These are phyloP conservation scores for Blastomyces gilchristii DNA, from an alignment of 2,329 filamentous ascomycete species.

Conservation along the genomic window DNA sequence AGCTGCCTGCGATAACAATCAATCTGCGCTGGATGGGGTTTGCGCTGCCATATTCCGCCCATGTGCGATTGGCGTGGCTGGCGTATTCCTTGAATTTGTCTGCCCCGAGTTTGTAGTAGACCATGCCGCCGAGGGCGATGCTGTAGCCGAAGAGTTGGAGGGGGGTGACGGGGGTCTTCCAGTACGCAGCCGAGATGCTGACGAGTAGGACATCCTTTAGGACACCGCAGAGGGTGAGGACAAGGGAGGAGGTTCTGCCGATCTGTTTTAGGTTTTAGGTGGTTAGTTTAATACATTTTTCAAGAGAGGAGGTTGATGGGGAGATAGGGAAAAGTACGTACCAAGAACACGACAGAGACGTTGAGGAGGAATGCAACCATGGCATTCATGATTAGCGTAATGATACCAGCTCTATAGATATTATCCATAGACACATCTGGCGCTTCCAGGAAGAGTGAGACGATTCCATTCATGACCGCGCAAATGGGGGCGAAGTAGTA, in stretches of 20 bases:
- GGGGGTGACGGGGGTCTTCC: conserved; percentile 58
- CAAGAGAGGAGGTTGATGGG: not conserved
- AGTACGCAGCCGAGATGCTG: conserved; percentile 63
- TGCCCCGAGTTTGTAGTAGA: conserved; percentile 60
- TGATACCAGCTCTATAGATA: conserved; percentile 54
- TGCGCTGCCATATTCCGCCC: conserved; percentile 73
- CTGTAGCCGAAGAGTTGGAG: conserved; percentile 70
- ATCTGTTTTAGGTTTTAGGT: conserved; percentile 46
- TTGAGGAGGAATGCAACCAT: conserved; percentile 69
- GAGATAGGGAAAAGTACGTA: conserved; percentile 37
- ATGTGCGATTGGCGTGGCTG: conserved; percentile 60
- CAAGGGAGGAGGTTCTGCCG: conserved; percentile 75
- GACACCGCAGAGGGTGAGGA: conserved; percentile 76
- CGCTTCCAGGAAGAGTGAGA: conserved; percentile 60
- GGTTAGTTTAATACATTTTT: not conserved
- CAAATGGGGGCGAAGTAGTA: conserved; percentile 87
- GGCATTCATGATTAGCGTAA: conserved; percentile 62
- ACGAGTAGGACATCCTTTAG: conserved; percentile 83
- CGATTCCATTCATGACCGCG: conserved; percentile 65
- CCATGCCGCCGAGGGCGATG: conserved; percentile 55
- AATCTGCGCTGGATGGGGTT: conserved; percentile 71
- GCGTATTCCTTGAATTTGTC: conserved; percentile 76
- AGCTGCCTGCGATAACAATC: conserved; percentile 45
- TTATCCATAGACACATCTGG: conserved; percentile 56
- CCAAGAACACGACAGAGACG: conserved; percentile 74